Percentiles rank a stretch among this genome's conserved stretches.
Conservation (phyloP, 2,329 filamentous ascomycete species). For the Colletotrichum lentis region DNA sequence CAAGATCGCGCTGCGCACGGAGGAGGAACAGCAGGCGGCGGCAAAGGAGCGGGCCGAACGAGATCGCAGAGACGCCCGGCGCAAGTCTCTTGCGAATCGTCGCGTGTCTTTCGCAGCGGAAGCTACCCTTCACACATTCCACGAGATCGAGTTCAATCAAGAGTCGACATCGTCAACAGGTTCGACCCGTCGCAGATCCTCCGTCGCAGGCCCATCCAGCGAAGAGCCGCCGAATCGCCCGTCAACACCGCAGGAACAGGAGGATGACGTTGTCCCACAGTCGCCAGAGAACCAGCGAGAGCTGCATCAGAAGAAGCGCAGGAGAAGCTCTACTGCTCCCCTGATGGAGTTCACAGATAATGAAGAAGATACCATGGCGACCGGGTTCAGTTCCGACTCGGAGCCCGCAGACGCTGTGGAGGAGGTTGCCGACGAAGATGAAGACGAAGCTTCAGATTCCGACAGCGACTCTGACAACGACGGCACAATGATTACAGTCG, state of each 20-base stretch:
- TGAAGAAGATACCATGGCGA: constrained; percentile 74
- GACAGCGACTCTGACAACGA: constrained; percentile 74
- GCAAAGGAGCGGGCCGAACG: constrained; percentile 74
- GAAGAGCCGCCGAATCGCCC: constrained; percentile 57
- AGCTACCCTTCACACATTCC: constrained; percentile 96
- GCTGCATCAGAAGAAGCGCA: constrained; percentile 63
- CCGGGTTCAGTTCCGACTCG: constrained; percentile 77
- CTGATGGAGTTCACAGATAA: constrained; percentile 70
- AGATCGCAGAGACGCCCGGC: constrained; percentile 83
- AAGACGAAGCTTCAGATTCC: constrained; percentile 51
- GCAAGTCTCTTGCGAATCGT: constrained; percentile 91
- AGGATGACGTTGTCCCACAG: constrained; percentile 64
- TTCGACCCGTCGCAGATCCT: constrained; percentile 76
- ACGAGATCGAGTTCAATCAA: constrained; percentile 87
- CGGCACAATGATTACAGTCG: constrained; percentile 83
- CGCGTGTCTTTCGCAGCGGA: constrained; percentile 97
- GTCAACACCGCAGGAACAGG: constrained; percentile 69
- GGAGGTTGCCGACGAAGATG: constrained; percentile 63
- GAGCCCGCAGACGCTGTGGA: constrained; percentile 64
- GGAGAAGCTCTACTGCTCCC: constrained; percentile 73
- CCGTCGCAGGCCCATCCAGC: constrained; percentile 49
- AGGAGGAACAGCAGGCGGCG: constrained; percentile 75
- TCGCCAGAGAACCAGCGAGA: constrained; percentile 73
- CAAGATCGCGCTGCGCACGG: constrained; percentile 71
- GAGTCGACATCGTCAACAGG: constrained; percentile 86